Percentiles rank a stretch among this genome's conserved stretches.
Evolutionary conservation across 495 filamentous ascomycete genomes (phyloP).

Genomic region (Aeminium ludgeri): DNA sequence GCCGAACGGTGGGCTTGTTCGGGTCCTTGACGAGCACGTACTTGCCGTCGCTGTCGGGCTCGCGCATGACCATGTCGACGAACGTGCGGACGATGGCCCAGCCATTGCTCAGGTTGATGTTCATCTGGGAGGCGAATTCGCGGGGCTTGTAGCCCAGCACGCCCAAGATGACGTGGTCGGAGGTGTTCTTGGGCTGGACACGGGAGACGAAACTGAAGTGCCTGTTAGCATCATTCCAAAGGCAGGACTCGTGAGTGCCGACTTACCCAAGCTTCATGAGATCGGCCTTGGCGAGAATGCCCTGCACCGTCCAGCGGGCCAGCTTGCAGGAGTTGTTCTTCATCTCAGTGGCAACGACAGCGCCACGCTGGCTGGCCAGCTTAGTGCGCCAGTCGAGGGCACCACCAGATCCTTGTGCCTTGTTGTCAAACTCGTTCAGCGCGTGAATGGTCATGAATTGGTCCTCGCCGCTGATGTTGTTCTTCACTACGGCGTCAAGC

Average conservation of each 20-base stretch:
- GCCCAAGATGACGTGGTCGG: constrained; percentile 84
- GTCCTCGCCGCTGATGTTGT: constrained; percentile 70
- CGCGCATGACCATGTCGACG: constrained; percentile 68
- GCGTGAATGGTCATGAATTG: constrained; percentile 86
- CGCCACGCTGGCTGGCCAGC: constrained; percentile 80
- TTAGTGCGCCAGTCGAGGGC: constrained; percentile 93
- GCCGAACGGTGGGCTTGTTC: constrained; percentile 78
- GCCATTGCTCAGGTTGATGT: constrained; percentile 84
- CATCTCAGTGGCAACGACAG: constrained; percentile 98
- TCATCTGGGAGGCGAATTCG: constrained; percentile 97
- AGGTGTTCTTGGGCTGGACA: constrained; percentile 70
- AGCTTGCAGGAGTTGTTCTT: constrained; percentile 99
- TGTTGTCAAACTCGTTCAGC: constrained; percentile 95
- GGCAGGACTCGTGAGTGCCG: not conserved
- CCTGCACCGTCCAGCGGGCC: constrained; percentile 89
- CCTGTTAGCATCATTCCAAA: constrained; percentile 5
- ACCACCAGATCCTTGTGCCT: constrained; percentile 84
- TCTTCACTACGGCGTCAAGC: constrained; percentile 88
- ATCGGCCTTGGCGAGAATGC: constrained; percentile 86
- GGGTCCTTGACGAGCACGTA: constrained; percentile 71
- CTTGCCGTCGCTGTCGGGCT: constrained; percentile 45
- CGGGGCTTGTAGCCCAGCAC: constrained; percentile 93
- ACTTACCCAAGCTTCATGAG: constrained; percentile 88
- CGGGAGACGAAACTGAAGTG: constrained; percentile 71
- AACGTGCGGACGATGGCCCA: constrained; percentile 99